Base-by-base conservation (phyloP, 2,329 filamentous ascomycete genomes). In the Pseudogymnoascus sp. region DNA sequence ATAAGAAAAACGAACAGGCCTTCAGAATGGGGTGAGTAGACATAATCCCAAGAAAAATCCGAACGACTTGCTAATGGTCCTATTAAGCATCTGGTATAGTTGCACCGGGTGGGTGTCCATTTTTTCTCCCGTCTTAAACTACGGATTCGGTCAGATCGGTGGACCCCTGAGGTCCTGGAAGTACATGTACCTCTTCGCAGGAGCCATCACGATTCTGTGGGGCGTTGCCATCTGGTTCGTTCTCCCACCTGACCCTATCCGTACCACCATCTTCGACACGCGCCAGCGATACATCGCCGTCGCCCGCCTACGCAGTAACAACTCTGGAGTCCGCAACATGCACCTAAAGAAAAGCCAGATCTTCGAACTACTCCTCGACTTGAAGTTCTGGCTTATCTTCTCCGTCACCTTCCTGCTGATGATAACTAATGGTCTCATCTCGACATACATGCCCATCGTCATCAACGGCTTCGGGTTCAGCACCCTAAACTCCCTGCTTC, bases 11-110 rank as follows among this genome's bases (percentile, higher is more conserved):
- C 71, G 76, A 63, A 71, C 74, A 9, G 65, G 72, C 65, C 67
- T 72, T 2, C 72, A 73, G 66, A 69, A 71, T 35, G 68, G 76
- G 73, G 0, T 86, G 85, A 65, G 82, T 77, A 8, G 84, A 86
- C 66, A 82, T 82, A 0, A 82, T 84, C 68, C 79, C 69, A 67
- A 0, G 73, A 8, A 15, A 15, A 48, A n/a, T 9, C 10, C 30
- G 48, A 19, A 33, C 18, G 18, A 7, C 18, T 48, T 9, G 7
- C 23, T 52, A 3, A 45, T 38, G 8, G 33, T 15, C 38, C 15
- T n/a, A n/a, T 59, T 28, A 5, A 57, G 35, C 26, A 59, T 39
- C 18, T 59, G 57, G 41, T 52, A 52, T 9, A 52, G 41, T 52
- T 52, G 41, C 23, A 52, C 41, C 28, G 61, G 77, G 2, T 75